Base-by-base conservation (phyloP, 306 rosid genomes). In the Astragalus glycyphyllos region DNA sequence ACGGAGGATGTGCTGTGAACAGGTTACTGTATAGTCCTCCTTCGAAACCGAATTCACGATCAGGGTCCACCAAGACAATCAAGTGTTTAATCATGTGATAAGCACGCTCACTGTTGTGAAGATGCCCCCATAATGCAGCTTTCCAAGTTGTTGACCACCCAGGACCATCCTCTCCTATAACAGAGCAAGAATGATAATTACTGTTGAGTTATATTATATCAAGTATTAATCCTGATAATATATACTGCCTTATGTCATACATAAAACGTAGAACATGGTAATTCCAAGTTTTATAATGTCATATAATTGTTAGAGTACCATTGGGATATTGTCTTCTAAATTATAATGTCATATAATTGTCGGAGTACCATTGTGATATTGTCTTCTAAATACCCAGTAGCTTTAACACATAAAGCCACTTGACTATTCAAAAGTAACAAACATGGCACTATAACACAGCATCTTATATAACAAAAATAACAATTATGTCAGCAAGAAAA, bases 101-200 rank as follows among this genome's bases (percentile, higher is more conserved):
- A 0, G 97, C 92, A 11, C 86, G 97, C 87, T 90, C 97, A 48
- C 92, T 86, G 81, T 83, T 87, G 72, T 80, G 90, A 77, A 90
- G 97, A 48, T 86, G 92, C 23, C 97, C 96, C 97, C 98, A 89
- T 48, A 89, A 55, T 38, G 95, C 81, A 49, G 80, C 81, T 80
- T 90, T 90, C 97, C 98, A 94, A 34, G 85, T 79, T 46, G 98
- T 90, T 41, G 98, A 94, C 98, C 98, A 94, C 65, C 96, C 98
- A 11, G 98, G 97, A 75, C 98, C 97, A 1, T 94, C 98, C 50
- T 87, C 97, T 66, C 98, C 97, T 94, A 84, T 82, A 78, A 65
- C 41, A 75, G 16, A 5, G 71, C 62, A 66, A 6, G 68, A 79
- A 69, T 64, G 58, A 58, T 57, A 76, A 40, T 67, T 58, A 50